Evolutionary conservation across 768 basidiomycete genomes (phyloP), one percentile per base, ranked within the genome.

Genomic region (Suillus tomentosus): DNA sequence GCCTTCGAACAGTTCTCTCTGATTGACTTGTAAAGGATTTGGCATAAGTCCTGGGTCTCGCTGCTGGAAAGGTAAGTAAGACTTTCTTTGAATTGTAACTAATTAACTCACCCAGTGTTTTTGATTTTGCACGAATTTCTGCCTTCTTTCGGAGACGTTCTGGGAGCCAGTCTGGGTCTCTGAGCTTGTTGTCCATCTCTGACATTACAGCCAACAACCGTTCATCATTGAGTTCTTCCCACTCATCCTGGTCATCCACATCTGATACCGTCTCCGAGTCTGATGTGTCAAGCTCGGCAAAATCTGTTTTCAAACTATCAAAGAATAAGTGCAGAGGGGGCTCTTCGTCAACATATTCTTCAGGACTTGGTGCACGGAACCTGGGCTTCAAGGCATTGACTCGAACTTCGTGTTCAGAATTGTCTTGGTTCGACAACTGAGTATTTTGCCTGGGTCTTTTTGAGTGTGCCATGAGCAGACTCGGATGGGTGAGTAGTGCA

Each of bases 111-210:
- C 62, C 13, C 7, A 27, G 27, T 1, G 1, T 40, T 10, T 61
- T 57, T 45, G 19, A 37, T 37, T 60, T 62, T 27, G 37, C 54
- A 60, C 4, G 6, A 54, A 39, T 61, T 36, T 61, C 62, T 0
- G 34, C 54, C 43, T 62, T 62, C 54, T 58, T 62, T 51, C 8
- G 13, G 19, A 62, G 36, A 24, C 7, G 19, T 51, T 61, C 58
- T 34, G 62, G 62, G 37, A 61, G 14, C 62, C 57, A 61, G 39
- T 62, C 62, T 40, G 37, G 37, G 47, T 65, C 62, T 54, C 3
- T 17, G 31, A 54, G 51, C 51, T 10, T 54, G 51, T 54, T 11
- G 8, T 54, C 51, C 51, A 54, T 54, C 19, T 54, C n/a, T 11
- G n/a, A 50, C 24, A 50, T 27, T 27, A 15, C 24, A 27, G 13